These are phyloP conservation scores for Spathaspora hagerdaliae DNA, from an alignment of 805 yeast genomes.

Conservation along the genomic window DNA sequence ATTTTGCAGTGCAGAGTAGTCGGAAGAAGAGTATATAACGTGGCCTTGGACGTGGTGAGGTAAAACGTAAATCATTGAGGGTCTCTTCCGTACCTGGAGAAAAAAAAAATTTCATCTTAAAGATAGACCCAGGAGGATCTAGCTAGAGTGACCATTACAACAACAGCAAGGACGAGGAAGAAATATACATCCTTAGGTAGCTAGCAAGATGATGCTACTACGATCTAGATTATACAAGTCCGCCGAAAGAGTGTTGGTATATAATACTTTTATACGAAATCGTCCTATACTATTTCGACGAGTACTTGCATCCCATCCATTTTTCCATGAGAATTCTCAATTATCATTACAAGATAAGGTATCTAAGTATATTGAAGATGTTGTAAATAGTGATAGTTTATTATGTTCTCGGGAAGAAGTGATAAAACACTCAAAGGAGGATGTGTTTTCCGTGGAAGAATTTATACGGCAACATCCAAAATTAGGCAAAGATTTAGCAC, in stretches of 20 bases:
- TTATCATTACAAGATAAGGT: neutral
- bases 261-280: neutral
- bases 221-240: neutral
- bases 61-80: no score
- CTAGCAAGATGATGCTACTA: neutral
- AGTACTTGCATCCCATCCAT: neutral
- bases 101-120: no score
- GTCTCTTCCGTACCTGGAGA: no score
- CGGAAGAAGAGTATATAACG: no score
- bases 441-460: neutral
- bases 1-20: no score
- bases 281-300: neutral
- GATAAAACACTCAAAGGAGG: neutral
- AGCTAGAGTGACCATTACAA: no score
- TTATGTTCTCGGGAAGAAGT: no score
- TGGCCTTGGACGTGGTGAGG: no score
- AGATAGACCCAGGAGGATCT: no score
- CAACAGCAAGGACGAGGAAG: no score
- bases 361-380: neutral
- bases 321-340: neutral
- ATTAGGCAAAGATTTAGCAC: slow-evolving; percentile 15
- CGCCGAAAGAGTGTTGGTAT: neutral
- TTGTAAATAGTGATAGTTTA: neutral
- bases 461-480: slow-evolving; percentile 9
- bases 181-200: no score